Percentiles rank a stretch among this genome's conserved stretches.
These are phyloP conservation scores for Penstemon davidsonii DNA, from an alignment of 257 asterid genomes.

Conservation along the genomic window DNA sequence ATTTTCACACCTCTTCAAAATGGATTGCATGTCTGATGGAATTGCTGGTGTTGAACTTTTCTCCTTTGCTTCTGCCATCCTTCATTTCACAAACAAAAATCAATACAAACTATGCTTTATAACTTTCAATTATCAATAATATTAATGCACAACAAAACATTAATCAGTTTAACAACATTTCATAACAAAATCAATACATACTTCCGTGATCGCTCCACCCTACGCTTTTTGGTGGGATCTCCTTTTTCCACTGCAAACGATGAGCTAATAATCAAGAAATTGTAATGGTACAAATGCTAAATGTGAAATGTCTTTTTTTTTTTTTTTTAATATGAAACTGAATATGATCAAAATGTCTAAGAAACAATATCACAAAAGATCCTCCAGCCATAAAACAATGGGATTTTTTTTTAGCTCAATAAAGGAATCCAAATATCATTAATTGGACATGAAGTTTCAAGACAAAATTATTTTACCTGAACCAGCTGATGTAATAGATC, in stretches of 20 bases:
- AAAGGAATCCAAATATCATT: neutral
- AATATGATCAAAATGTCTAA: neutral
- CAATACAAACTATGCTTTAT: neutral
- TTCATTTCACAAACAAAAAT: slow-evolving; percentile 27
- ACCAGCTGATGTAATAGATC: slow-evolving; percentile 61
- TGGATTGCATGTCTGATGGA: slow-evolving; percentile 77
- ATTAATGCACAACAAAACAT: neutral
- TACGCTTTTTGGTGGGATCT: slow-evolving; percentile 81
- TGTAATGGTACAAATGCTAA: neutral
- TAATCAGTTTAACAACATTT: neutral
- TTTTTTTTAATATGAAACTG: neutral
- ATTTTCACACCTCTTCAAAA: slow-evolving; percentile 74
- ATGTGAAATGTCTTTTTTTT: neutral
- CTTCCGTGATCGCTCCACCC: slow-evolving; percentile 90
- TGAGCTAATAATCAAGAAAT: slow-evolving; percentile 27
- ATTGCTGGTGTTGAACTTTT: slow-evolving; percentile 63
- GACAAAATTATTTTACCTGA: slow-evolving; percentile 54
- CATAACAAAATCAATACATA: slow-evolving; percentile 35
- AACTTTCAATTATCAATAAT: neutral
- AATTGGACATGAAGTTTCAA: slow-evolving; percentile 1
- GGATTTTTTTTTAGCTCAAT: neutral
- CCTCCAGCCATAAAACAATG: neutral
- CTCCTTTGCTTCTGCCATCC: slow-evolving; percentile 97
- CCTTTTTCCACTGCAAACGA: slow-evolving; percentile 70
- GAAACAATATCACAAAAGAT: neutral